Percentiles rank a stretch among this genome's conserved stretches.
Conservation (phyloP, 2,329 filamentous ascomycete species). For the Podosphaera aphanis region DNA sequence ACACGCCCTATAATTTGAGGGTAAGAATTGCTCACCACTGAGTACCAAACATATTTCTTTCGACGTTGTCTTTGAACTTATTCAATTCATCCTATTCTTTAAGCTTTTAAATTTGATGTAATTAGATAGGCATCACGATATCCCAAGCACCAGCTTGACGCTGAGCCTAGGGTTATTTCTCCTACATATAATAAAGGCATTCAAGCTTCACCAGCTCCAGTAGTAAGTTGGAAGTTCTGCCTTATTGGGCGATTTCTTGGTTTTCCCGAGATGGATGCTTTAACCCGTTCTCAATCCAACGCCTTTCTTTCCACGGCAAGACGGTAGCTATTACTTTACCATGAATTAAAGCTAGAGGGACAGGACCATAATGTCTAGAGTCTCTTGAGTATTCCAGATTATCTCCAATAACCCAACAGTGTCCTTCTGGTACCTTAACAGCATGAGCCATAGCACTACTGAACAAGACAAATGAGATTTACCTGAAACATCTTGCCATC, state of each 20-base stretch:
- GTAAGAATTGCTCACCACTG: not conserved
- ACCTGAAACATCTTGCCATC: conserved; percentile 33
- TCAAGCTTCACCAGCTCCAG: not conserved
- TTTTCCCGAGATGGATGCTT: conserved; percentile 10
- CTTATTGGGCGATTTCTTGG: not conserved
- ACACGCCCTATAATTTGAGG: not conserved
- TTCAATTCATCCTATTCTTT: conserved; percentile 11
- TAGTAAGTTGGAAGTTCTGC: too few relatives aligned
- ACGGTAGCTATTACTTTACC: conserved; percentile 53
- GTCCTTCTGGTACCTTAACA: conserved; percentile 58
- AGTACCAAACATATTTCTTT: not conserved
- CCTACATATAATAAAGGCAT: not conserved
- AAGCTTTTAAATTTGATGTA: conserved; percentile 15
- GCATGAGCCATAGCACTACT: conserved; percentile 2
- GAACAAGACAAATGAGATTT: not conserved
- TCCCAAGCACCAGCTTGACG: conserved; percentile 6
- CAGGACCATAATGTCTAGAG: conserved; percentile 63
- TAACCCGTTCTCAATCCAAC: conserved; percentile 25
- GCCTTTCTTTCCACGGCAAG: conserved; percentile 26
- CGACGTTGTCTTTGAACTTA: conserved; percentile 11
- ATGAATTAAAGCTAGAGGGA: conserved; percentile 63
- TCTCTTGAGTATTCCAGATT: conserved; percentile 68
- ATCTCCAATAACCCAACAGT: conserved; percentile 80
- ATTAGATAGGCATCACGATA: conserved; percentile 18
- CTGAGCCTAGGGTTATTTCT: not conserved